Conservation (phyloP, 2,329 filamentous ascomycete genomes). For the Neoarthrinium moseri region DNA sequence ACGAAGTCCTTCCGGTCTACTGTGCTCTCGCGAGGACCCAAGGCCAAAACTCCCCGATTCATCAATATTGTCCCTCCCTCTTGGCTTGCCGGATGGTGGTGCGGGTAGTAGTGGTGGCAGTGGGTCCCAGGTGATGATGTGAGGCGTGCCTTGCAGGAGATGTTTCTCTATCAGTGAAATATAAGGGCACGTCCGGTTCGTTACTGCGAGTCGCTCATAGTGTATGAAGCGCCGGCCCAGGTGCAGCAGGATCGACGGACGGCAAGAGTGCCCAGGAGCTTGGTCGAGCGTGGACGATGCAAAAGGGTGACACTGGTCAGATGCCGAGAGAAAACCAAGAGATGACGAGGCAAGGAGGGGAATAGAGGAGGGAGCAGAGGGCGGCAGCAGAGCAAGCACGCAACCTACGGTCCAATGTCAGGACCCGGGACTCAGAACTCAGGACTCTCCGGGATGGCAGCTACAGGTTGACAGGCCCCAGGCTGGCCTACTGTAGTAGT, state of each 20-base stretch:
- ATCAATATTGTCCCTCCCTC: too few species aligned
- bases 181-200: not conserved
- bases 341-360: not conserved
- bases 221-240: not conserved
- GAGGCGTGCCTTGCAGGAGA: not conserved
- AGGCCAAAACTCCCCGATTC: too few species aligned
- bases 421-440: too few species aligned
- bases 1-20: not conserved
- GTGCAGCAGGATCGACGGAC: not conserved
- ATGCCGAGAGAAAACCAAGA: slow-evolving; percentile 7
- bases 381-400: too few species aligned
- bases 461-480: too few species aligned
- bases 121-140: not conserved
- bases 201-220: not conserved
- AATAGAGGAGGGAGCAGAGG: too few species aligned
- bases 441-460: too few species aligned
- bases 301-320: slow-evolving; percentile 8
- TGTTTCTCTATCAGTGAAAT: too few species aligned
- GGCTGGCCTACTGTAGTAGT: too few species aligned
- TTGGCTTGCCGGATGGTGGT: not conserved
- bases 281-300: not conserved
- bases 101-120: not conserved
- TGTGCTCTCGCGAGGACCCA: too few species aligned
- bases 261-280: not conserved
- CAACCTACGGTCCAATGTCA: too few species aligned